Base-by-base conservation (phyloP, 2,329 filamentous ascomycete genomes). In the Pyrenophora tritici-repentis region DNA sequence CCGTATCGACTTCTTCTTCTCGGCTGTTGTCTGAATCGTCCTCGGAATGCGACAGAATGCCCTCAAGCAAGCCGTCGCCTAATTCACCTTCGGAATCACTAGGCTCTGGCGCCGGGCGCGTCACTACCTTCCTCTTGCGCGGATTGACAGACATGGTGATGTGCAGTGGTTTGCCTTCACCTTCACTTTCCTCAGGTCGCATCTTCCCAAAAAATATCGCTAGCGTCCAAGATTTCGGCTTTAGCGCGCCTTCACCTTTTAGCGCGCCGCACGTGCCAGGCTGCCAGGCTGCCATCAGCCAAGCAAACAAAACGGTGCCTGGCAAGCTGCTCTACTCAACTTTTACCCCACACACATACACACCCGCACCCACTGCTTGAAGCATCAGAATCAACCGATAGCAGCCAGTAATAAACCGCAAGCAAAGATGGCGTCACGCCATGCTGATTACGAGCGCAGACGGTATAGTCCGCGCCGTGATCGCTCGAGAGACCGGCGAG, bases 381-480 rank as follows among this genome's bases (percentile, higher is more conserved):
- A 17, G 42, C 26, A 50, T 36, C 16, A 47, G 41, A 38, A 39
- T 22, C 47, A 26, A 52, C 50, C 53, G 49, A 56, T 45, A 32
- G 9, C 47, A 53, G 41, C 52, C 50, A 66, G 66, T 65, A 68
- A 56, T 50, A 49, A 51, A 53, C 51, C 34, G 18, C 51, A 56
- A 61, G 58, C 59, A 59, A 53, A 56, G 58, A 74, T 74, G 71
- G 68, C 70, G 75, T 80, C 80, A 75, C 81, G 80, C 79, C 81
- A 80, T 85, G 91, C 88, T 82, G 86, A 89, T 76, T 85, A 86
- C 71, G 60, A 67, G 50, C 59, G 58, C 38, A 60, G 80, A 58
- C 62, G 62, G 74, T 81, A 68, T 53, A 58, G 61, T 36, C 59
- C 65, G 47, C 47, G 51, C 35, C 52, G 52, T 32, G 59, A 53